phyloP scores from a whole-genome alignment of 371 early-diverging fungal genomes.

The Mucor indicus region DNA sequence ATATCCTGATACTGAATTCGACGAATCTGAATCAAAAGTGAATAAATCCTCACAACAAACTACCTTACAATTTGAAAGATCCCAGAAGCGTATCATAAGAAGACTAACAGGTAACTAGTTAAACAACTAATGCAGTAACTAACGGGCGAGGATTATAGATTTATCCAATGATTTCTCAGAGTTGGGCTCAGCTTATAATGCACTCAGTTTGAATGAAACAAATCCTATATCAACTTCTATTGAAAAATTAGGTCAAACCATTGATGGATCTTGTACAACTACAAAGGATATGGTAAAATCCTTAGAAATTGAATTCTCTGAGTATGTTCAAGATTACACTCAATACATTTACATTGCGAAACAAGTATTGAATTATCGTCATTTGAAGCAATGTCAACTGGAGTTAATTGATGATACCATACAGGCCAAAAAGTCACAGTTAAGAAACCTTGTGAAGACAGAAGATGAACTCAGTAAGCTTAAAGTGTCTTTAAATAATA shows the following conservation, averaged over 20 bases:
- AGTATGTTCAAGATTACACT: slow-evolving; percentile 83
- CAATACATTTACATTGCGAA: slow-evolving; percentile 77
- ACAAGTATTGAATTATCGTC: slow-evolving; percentile 74
- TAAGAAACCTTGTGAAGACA: slow-evolving; percentile 67
- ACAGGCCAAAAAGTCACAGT: slow-evolving; percentile 56
- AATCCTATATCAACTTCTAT: slow-evolving; percentile 65
- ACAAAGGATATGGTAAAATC: slow-evolving; percentile 59
- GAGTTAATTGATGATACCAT: slow-evolving; percentile 72
- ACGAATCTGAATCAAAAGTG: slow-evolving; percentile 65
- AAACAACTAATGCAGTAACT: not conserved
- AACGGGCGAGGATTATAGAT: slow-evolving; percentile 7
- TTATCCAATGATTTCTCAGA: slow-evolving; percentile 75
- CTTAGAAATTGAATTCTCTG: slow-evolving; percentile 72
- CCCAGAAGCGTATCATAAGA: slow-evolving; percentile 55
- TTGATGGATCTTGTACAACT: slow-evolving; percentile 72
- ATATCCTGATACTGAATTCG: slow-evolving; percentile 67
- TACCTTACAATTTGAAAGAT: slow-evolving; percentile 55
- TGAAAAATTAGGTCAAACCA: slow-evolving; percentile 80
- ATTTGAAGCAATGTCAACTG: slow-evolving; percentile 78
- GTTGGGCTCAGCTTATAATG: slow-evolving; percentile 85
- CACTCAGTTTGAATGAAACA: slow-evolving; percentile 78
- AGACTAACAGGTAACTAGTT: slow-evolving; percentile 50
- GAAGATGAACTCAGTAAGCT: slow-evolving; percentile 58
- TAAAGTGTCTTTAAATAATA: not conserved
- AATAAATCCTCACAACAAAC: slow-evolving; percentile 58